Conservation (phyloP, 2,329 filamentous ascomycete species). For the Aspergillus eucalypticola region DNA sequence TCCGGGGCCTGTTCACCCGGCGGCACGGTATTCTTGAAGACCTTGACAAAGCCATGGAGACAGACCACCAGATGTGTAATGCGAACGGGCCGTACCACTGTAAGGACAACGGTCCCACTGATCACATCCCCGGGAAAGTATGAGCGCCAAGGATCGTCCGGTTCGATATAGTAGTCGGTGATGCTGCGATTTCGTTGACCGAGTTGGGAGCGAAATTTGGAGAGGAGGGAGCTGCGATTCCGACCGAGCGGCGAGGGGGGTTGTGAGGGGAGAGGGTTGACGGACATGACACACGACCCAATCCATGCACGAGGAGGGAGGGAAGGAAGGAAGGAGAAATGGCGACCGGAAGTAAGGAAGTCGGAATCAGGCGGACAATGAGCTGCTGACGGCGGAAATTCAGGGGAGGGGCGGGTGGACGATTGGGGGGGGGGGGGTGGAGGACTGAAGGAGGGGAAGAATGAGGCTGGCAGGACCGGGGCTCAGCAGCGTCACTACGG, state of each 20-base stretch:
- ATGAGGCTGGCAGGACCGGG: constrained; percentile 1
- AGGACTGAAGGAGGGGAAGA: constrained; percentile 3
- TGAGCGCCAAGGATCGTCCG: constrained; percentile 63
- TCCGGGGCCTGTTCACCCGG: constrained; percentile 56
- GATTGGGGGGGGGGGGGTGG: neutral
- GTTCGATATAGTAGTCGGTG: constrained; percentile 62
- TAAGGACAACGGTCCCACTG: constrained; percentile 61
- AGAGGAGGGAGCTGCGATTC: constrained; percentile 49
- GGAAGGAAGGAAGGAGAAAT: constrained; percentile 11
- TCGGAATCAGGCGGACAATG: no score
- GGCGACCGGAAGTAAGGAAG: neutral
- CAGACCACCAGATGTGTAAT: constrained; percentile 65
- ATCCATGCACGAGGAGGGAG: constrained; percentile 35
- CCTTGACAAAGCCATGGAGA: constrained; percentile 65
- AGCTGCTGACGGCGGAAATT: no score
- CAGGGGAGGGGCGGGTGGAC: neutral
- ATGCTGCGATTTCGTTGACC: constrained; percentile 56
- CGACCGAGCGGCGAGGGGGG: constrained; percentile 40
- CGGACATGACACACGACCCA: constrained; percentile 44
- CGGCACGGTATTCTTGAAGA: constrained; percentile 62
- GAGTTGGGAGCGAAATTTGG: constrained; percentile 59
- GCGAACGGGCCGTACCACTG: constrained; percentile 60
- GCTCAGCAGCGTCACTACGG: constrained; percentile 1
- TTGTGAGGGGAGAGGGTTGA: constrained; percentile 36
- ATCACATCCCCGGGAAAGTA: constrained; percentile 65